Base-by-base conservation (phyloP, 2,329 filamentous ascomycete genomes). In the Sporothrix dimorphospora region DNA sequence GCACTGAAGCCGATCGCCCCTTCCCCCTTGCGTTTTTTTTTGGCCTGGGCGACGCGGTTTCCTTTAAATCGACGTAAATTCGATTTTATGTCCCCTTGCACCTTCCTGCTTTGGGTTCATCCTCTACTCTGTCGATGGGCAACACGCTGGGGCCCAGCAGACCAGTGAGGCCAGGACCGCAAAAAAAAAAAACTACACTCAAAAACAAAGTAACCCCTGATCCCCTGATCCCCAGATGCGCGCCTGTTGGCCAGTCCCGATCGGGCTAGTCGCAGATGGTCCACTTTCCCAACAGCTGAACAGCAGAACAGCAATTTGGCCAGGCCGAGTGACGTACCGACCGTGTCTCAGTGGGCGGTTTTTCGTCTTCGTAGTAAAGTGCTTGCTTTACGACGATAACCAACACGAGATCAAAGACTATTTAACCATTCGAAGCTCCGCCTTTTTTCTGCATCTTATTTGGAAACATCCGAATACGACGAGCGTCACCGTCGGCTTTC, bases 201-300 rank as follows among this genome's bases (percentile, higher is more conserved):
- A n/a, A 24, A 63, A 63, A 65, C n/a, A 27, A 45, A 47, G 40
- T 24, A 14, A 51, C 45, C 65, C 42, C 65, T 67, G 45, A 67
- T 51, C 65, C 47, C 65, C 65, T 68, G 2, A 67, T 51, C 65
- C 47, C 65, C 65, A 55, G 4, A 47, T 47, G 49, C 38, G 47
- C 59, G 27, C 61, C 42, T 30, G 27, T 42, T 61, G 59, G 45
- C 47, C 61, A 45, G 47, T 45, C 47, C 70, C 34, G 21, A 67
- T 66, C 45, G 19, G 70, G 70, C 70, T 71, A 71, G 61, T 47
- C 61, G 19, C 14, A 34, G 69, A 55, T n/a, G 59, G 34, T 66
- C 59, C 42, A 51, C 55, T 53, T 8, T 63, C 19, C 57, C 21
- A 53, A 47, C 45, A 47, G 45, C 45, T 16, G 21, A 9, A n/a